These are phyloP conservation scores for Bipolaris sorokiniana DNA, from an alignment of 2,329 filamentous ascomycete genomes.

Conservation along the genomic window DNA sequence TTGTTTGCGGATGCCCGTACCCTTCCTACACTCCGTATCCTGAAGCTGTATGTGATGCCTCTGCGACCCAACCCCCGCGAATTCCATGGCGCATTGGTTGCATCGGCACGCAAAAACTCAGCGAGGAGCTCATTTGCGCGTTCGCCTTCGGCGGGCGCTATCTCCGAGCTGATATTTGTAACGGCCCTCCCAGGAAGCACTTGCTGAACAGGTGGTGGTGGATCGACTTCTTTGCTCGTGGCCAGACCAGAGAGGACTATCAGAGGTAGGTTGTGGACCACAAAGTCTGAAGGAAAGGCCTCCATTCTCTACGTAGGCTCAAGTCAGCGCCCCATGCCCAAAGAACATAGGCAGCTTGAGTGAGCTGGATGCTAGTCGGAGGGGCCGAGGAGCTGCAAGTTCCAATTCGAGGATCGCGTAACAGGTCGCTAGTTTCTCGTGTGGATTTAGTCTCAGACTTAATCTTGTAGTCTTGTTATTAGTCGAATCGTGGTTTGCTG, in stretches of 20 bases:
- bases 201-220: conserved; percentile 54
- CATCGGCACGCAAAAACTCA: conserved; percentile 71
- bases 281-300: conserved; percentile 77
- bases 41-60: conserved; percentile 63
- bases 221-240: conserved; percentile 33
- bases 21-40: conserved; percentile 76
- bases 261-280: conserved; percentile 86
- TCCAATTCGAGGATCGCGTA: conserved; percentile 2
- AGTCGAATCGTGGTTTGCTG: conserved; percentile 6
- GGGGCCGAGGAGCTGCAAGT: conserved; percentile 18
- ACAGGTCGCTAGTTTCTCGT: background rate
- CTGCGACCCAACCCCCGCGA: conserved; percentile 58
- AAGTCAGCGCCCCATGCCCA: conserved; percentile 39
- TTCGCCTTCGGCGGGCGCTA: conserved; percentile 69
- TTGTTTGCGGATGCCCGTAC: conserved; percentile 60
- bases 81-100: conserved; percentile 70
- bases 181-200: conserved; percentile 55
- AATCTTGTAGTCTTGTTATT: background rate
- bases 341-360: conserved; percentile 12
- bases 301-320: conserved; percentile 64
- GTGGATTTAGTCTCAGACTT: background rate
- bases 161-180: conserved; percentile 71
- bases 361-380: background rate
- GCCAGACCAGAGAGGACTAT: conserved; percentile 79
- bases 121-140: conserved; percentile 69